Evolutionary conservation across 2,329 filamentous ascomycete species (phyloP).

Genomic region (Diaporthe helianthi): DNA sequence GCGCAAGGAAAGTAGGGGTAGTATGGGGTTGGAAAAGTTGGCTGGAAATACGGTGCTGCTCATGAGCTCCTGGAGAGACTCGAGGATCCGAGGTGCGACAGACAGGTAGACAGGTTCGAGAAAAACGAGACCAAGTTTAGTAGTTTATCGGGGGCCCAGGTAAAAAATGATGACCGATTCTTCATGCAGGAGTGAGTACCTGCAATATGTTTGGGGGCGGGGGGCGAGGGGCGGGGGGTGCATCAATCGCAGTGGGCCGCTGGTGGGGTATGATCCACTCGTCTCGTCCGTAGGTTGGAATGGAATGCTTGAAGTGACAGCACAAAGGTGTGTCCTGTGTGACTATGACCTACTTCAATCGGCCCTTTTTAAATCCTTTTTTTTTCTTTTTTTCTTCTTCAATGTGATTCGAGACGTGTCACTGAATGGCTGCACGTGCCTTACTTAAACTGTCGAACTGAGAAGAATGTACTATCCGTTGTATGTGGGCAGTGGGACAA

Average conservation of each 20-base stretch:
- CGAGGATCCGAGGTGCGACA: neutral
- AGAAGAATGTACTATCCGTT: too few species aligned
- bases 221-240: too few species aligned
- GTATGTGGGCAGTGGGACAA: neutral
- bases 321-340: neutral
- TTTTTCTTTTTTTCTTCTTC: too few species aligned
- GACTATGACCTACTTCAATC: neutral
- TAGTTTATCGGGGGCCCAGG: neutral
- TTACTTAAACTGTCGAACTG: neutral
- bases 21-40: neutral
- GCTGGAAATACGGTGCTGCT: constrained; percentile 2
- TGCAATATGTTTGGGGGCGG: neutral
- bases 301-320: neutral
- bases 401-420: neutral
- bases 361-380: neutral
- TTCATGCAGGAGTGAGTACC: neutral
- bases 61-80: constrained; percentile 27
- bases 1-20: neutral
- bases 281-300: neutral
- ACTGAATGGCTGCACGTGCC: neutral
- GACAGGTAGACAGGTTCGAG: constrained; percentile 8
- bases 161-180: neutral
- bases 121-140: neutral
- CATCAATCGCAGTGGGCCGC: too few species aligned
- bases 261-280: too few species aligned